Evolutionary conservation across 2,329 filamentous ascomycete genomes (phyloP).

Genomic region (Pseudonectria foliicola): DNA sequence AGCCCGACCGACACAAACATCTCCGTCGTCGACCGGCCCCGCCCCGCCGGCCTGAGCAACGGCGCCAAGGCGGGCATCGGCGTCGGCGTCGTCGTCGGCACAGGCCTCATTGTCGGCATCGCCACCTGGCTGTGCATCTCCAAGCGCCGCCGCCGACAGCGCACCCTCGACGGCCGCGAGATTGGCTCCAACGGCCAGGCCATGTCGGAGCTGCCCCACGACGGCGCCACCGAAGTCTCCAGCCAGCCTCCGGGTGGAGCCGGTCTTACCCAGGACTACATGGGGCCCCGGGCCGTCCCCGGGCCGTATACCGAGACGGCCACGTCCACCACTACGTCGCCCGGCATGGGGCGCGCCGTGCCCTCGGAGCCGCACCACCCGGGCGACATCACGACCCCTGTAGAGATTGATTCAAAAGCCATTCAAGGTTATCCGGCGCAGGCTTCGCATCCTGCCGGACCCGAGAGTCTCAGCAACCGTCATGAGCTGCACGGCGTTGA

Average conservation of each 20-base stretch:
- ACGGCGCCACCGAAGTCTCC: conserved; percentile 29
- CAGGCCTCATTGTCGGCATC: conserved; percentile 33
- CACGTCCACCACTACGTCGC: conserved; percentile 23
- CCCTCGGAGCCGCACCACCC: conserved; percentile 39
- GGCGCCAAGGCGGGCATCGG: conserved; percentile 53
- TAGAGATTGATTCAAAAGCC: conserved; percentile 44
- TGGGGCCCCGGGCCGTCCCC: conserved; percentile 34
- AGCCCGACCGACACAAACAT: conserved; percentile 27
- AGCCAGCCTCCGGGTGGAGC: conserved; percentile 14
- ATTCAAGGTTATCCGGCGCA: conserved; percentile 5
- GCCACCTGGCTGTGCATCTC: conserved; percentile 42
- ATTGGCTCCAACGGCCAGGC: conserved; percentile 10
- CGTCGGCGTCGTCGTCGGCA: conserved; percentile 41
- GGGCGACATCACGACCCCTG: conserved; percentile 42
- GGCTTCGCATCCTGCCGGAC: background rate
- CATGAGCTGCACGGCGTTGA: conserved; percentile 41
- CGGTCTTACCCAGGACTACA: conserved; percentile 35
- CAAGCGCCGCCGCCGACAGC: conserved; percentile 26
- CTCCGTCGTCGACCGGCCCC: conserved; percentile 21
- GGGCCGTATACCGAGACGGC: conserved; percentile 40
- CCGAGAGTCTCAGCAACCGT: conserved; percentile 25
- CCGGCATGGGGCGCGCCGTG: conserved; percentile 31
- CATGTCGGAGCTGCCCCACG: conserved; percentile 11
- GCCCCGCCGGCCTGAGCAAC: conserved; percentile 29
- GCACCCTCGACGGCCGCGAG: conserved; percentile 9